Base-by-base conservation (phyloP, 2,329 filamentous ascomycete species). In the Nannizzia gypsea region DNA sequence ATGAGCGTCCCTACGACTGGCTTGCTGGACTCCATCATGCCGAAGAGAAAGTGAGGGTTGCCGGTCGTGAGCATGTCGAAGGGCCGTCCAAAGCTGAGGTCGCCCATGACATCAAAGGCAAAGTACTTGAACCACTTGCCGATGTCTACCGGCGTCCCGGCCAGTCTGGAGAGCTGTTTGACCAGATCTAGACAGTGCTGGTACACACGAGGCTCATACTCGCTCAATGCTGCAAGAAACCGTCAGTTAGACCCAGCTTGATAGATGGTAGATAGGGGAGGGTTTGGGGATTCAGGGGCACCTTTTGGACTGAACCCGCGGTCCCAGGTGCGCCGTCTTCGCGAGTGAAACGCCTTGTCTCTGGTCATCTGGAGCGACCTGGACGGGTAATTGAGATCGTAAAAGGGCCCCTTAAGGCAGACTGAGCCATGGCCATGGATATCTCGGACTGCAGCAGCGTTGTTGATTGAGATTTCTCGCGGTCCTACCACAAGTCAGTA, bases 81-180 rank as follows among this genome's bases (percentile, higher is more conserved):
- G 0, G 70, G 68, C 60, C 70, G 69, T 22, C 70, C 68, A 57
- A 76, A 71, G 3, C 69, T 64, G 13, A 75, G 63, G 28, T 74
- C 70, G 2, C 72, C 71, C 67, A 76, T 75, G 40, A 72, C 65
- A 40, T 69, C 68, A 24, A 69, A 67, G 22, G 59, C 62, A 60
- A 64, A 66, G 58, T 65, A 69, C 31, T 66, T 65, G 48, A 66
- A 65, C 67, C 66, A 66, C 15, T 59, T 54, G 1, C 64, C 34
- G 8, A 64, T 59, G 31, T 58, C 56, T 20, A 56, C 54, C 11
- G 62, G 62, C 20, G 38, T 55, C 26, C 56, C 59, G 5, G 34
- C 42, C 22, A 34, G 50, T 20, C 57, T 31, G 13, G 9, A 31
- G n/a, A 63, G 22, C 40, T 60, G 60, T 11, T 11, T 26, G 15